These are phyloP conservation scores for Pseudogymnoascus sp. DNA, from an alignment of 2,329 filamentous ascomycete species.

Conservation along the genomic window DNA sequence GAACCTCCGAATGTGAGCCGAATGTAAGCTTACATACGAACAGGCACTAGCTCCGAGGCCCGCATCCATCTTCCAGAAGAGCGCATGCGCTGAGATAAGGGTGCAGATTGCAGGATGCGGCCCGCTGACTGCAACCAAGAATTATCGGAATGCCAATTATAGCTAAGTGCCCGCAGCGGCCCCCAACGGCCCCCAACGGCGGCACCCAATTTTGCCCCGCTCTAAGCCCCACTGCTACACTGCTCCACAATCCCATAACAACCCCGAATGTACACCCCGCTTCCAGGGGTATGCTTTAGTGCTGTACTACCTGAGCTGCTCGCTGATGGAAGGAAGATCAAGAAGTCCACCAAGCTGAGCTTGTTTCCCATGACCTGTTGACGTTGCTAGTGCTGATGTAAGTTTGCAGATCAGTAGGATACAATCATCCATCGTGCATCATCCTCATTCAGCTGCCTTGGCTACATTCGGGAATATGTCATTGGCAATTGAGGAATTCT, in stretches of 20 bases:
- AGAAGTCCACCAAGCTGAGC: background rate
- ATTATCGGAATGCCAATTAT: background rate
- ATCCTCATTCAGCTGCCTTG: background rate
- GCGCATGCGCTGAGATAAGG: background rate
- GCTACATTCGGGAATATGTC: background rate
- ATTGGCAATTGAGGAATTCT: background rate
- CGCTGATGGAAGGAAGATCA: background rate
- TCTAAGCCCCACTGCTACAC: background rate
- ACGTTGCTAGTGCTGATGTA: conserved; percentile 1
- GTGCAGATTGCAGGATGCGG: background rate
- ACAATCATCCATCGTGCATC: background rate
- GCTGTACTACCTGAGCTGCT: background rate
- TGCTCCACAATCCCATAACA: background rate
- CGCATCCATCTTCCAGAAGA: background rate
- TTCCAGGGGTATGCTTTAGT: background rate
- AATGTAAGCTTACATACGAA: background rate
- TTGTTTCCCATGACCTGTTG: background rate
- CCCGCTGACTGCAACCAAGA: background rate
- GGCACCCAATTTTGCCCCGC: background rate
- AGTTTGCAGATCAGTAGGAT: background rate
- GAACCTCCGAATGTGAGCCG: background rate
- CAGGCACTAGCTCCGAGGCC: background rate
- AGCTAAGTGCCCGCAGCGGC: background rate
- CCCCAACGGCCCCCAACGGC: background rate
- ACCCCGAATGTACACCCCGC: background rate